phyloP scores from a whole-genome alignment of 768 basidiomycete genomes.

The Boletus eberwhitei region DNA sequence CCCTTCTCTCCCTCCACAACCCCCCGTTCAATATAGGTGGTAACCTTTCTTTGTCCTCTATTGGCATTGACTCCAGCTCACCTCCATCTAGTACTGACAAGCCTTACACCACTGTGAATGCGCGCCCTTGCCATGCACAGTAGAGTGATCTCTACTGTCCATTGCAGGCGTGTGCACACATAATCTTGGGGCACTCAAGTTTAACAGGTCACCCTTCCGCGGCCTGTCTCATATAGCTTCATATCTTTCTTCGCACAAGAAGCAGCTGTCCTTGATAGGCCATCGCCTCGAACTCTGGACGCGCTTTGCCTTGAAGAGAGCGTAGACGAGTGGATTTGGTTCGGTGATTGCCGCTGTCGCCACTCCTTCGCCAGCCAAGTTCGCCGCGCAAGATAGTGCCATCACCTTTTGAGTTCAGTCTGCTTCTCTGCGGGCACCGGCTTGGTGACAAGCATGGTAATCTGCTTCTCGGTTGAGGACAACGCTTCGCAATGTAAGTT shows the following conservation, averaged over 20 bases:
- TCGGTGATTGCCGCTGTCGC: not conserved
- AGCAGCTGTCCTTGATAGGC: no score
- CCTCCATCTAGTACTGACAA: not conserved
- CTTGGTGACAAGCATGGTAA: not conserved
- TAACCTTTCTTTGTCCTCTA: not conserved
- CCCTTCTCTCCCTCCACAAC: not conserved
- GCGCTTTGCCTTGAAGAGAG: not conserved
- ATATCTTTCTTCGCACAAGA: not conserved
- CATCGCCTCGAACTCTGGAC: no score
- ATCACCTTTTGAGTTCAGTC: not conserved
- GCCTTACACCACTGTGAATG: conserved; percentile 21
- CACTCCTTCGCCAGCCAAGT: not conserved
- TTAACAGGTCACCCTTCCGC: not conserved
- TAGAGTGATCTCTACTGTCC: conserved; percentile 24
- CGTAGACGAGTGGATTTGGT: no score
- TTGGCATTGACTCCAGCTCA: not conserved
- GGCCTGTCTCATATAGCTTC: not conserved
- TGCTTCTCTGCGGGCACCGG: not conserved
- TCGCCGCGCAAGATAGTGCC: not conserved
- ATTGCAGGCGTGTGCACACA: conserved; percentile 26
- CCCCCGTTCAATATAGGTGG: not conserved
- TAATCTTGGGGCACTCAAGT: not conserved
- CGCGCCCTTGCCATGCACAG: conserved; percentile 25
- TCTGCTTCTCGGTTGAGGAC: not conserved
- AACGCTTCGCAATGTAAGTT: not conserved